Evolutionary conservation across 2,329 filamentous ascomycete species (phyloP), one percentile per base, ranked within the genome.

Genomic region (Aspergillus neotritici): DNA sequence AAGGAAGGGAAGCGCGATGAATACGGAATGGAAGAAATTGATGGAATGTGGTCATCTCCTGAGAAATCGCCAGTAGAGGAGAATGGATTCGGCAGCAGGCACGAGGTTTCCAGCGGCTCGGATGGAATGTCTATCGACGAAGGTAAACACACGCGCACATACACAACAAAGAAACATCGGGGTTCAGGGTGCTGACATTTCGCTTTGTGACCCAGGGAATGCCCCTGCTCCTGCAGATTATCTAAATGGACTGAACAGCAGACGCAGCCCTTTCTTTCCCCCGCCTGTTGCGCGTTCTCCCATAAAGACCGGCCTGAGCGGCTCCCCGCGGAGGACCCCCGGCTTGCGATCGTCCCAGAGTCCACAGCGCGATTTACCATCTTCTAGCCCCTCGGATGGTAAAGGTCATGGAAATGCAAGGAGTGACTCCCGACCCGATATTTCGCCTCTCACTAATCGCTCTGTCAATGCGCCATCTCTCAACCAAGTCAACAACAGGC

Each of bases 11-110:
- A 83, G 48, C 85, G 88, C 69, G 91, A 97, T 68, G 89, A 94
- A 64, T 76, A 95, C 75, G 93, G 91, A 65, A 82, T 98, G 73
- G 88, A 96, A 63, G 84, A 87, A 30, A 78, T 95, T 46, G 86
- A 91, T 30, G 80, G 81, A 53, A 80, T 97, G 52, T 95, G 95
- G 66, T 96, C 90, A 7, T 95, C 90, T 14, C 89, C 90, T 11
- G 78, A 80, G 52, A 86, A 83, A 41, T 76, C 74, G n/a, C 70
- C 74, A 1, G 49, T 57, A 15, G 60, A 59, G 46, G 51, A 56
- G 31, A 60, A 63, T 50, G 63, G 53, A 4, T 60, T 62, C 41
- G 42, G 52, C 32, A 49, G 52, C 34, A 55, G 56, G 34, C 68
- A 71, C 49, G 63, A 69, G 29, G 76, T 73, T 11, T 66, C 75